A percentile compares a stretch with the other conserved stretches of the same genome.
Evolutionary conservation across 2,329 filamentous ascomycete genomes (phyloP).

Genomic region (Tolypocladium ovalisporum): DNA sequence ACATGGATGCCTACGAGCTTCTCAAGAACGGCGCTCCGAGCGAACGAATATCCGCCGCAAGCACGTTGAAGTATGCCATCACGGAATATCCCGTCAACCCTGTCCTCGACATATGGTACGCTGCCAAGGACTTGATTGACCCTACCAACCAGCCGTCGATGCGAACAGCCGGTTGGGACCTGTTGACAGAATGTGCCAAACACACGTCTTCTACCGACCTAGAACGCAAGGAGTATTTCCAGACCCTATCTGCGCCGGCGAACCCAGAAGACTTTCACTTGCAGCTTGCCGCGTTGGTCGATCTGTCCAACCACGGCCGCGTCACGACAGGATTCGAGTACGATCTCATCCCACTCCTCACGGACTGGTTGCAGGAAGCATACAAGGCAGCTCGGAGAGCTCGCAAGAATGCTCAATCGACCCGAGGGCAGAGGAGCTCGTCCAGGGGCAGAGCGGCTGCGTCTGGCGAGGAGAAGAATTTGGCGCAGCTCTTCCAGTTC

Average conservation of each 20-base stretch:
- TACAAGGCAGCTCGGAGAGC: constrained; percentile 43
- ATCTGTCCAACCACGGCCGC: constrained; percentile 50
- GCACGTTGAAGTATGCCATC: constrained; percentile 43
- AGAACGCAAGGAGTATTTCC: constrained; percentile 56
- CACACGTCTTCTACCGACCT: constrained; percentile 52
- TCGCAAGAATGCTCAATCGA: constrained; percentile 31
- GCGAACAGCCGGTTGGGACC: constrained; percentile 52
- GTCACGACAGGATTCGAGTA: constrained; percentile 57
- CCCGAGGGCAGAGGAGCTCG: constrained; percentile 23
- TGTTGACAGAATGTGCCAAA: constrained; percentile 55
- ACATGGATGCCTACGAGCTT: constrained; percentile 42
- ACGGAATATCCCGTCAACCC: constrained; percentile 48
- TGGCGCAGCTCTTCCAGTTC: constrained; percentile 54
- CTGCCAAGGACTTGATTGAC: constrained; percentile 54
- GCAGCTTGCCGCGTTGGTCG: constrained; percentile 51
- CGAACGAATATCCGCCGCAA: constrained; percentile 47
- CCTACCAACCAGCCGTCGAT: constrained; percentile 39
- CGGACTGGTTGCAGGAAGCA: constrained; percentile 44
- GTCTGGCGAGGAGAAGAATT: constrained; percentile 47
- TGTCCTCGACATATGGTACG: constrained; percentile 54
- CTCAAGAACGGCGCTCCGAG: constrained; percentile 39
- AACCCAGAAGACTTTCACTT: constrained; percentile 54
- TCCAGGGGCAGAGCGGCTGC: constrained; percentile 24
- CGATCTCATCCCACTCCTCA: constrained; percentile 51
- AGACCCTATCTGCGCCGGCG: constrained; percentile 44